These are phyloP conservation scores for Seiridium unicorne DNA, from an alignment of 2,329 filamentous ascomycete species.

Conservation along the genomic window DNA sequence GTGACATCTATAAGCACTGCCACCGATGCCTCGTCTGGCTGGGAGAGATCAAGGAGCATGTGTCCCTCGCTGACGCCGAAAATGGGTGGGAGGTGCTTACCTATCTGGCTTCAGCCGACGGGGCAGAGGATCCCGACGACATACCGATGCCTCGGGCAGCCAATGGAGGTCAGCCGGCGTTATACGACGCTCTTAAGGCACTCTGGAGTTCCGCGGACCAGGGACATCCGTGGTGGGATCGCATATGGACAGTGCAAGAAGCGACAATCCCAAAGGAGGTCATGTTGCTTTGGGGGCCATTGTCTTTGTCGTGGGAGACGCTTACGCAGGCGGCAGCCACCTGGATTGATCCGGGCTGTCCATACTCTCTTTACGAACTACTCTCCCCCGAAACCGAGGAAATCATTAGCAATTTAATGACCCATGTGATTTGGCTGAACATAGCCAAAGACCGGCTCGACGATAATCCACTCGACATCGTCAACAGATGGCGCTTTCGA, in stretches of 20 bases:
- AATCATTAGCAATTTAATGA: neutral
- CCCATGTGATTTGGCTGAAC: neutral
- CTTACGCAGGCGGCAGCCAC: neutral
- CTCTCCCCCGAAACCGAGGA: neutral
- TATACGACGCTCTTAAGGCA: neutral
- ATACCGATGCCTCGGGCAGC: neutral
- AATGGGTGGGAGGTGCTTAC: neutral
- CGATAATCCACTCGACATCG: neutral
- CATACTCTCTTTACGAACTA: neutral
- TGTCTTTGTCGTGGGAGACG: neutral
- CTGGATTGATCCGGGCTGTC: neutral
- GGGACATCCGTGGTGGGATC: neutral
- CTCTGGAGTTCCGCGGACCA: neutral
- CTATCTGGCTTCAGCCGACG: neutral
- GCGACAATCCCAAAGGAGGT: neutral
- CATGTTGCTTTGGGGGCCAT: neutral
- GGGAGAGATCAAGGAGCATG: neutral
- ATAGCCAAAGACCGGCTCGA: neutral
- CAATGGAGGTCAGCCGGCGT: neutral
- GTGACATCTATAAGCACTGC: slow-evolving; percentile 9
- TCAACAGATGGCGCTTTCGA: neutral
- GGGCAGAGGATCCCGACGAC: neutral
- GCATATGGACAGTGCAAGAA: neutral
- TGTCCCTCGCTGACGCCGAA: neutral
- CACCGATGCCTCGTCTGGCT: slow-evolving; percentile 6